Conservation (phyloP, 129 eudicot genomes). For the Centella asiatica region DNA sequence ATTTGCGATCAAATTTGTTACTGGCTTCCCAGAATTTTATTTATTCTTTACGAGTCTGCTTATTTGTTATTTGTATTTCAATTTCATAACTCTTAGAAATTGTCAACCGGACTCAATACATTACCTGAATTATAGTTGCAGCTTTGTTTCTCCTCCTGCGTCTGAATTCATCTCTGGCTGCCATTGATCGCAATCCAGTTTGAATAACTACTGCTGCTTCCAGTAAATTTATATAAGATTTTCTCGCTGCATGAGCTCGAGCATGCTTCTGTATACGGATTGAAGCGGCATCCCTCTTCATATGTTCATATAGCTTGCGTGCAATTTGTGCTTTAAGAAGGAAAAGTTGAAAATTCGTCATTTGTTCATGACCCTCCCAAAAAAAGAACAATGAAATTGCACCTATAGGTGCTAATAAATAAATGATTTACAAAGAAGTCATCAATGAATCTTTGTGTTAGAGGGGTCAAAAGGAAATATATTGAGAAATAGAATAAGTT, state of each 20-base stretch:
- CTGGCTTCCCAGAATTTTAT: background rate
- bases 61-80: background rate
- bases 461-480: background rate
- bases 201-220: constrained; percentile 58
- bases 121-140: constrained; percentile 84
- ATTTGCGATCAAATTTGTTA: background rate
- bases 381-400: too few species aligned
- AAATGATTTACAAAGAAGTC: too few species aligned
- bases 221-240: constrained; percentile 52
- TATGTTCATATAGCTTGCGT: constrained; percentile 54
- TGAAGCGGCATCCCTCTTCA: constrained; percentile 85
- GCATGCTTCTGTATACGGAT: constrained; percentile 77
- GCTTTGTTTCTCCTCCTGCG: constrained; percentile 74
- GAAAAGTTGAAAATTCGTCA: too few species aligned
- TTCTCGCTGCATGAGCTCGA: constrained; percentile 67
- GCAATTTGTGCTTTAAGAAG: constrained; percentile 70
- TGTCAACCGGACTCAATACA: background rate
- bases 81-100: background rate
- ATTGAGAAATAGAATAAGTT: too few species aligned
- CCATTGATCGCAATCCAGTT: constrained; percentile 89
- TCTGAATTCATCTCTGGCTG: constrained; percentile 77
- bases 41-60: background rate
- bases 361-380: too few species aligned
- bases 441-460: too few species aligned
- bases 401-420: too few species aligned